Conservation (phyloP, 805 yeast genomes). For the Saturnispora dispora region DNA sequence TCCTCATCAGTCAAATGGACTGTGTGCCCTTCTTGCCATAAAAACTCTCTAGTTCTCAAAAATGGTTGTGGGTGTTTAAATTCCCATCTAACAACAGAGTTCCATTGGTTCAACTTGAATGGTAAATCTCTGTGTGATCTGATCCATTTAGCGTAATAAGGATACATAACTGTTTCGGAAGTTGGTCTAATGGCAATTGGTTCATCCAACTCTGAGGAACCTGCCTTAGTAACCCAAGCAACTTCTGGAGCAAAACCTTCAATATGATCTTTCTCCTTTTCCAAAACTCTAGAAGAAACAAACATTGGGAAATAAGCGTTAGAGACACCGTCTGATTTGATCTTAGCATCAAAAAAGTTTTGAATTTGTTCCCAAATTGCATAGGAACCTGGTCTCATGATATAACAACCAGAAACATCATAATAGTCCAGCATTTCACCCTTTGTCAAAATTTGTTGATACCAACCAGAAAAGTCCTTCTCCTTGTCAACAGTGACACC, state of each 20-base stretch:
- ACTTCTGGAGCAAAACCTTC: slow-evolving; percentile 99
- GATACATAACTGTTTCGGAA: slow-evolving; percentile 99
- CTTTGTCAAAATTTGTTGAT: slow-evolving; percentile 89
- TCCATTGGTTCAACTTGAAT: slow-evolving; percentile 95
- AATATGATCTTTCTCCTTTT: slow-evolving; percentile 95
- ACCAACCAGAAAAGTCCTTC: slow-evolving; percentile 93
- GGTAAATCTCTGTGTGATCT: slow-evolving; percentile 98
- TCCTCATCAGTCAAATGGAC: slow-evolving; percentile 81
- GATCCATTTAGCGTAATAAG: slow-evolving; percentile 98
- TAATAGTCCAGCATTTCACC: slow-evolving; percentile 98
- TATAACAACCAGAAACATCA: slow-evolving; percentile 98
- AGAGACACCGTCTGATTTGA: slow-evolving; percentile 83
- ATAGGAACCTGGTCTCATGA: slow-evolving; percentile 92
- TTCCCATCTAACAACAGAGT: slow-evolving; percentile 99
- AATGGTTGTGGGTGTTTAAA: slow-evolving; percentile 99
- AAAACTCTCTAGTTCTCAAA: slow-evolving; percentile 94
- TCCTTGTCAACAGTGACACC: slow-evolving; percentile 95
- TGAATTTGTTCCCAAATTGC: slow-evolving; percentile 93
- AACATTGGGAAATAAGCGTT: slow-evolving; percentile 99
- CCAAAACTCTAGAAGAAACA: slow-evolving; percentile 84
- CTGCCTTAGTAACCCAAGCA: slow-evolving; percentile 99
- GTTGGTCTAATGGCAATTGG: slow-evolving; percentile 99
- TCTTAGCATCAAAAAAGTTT: slow-evolving; percentile 68
- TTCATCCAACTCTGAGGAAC: slow-evolving; percentile 87
- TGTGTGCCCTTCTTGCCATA: slow-evolving; percentile 99